These are phyloP conservation scores for Jaapia argillacea DNA, from an alignment of 768 basidiomycete species.

Conservation along the genomic window DNA sequence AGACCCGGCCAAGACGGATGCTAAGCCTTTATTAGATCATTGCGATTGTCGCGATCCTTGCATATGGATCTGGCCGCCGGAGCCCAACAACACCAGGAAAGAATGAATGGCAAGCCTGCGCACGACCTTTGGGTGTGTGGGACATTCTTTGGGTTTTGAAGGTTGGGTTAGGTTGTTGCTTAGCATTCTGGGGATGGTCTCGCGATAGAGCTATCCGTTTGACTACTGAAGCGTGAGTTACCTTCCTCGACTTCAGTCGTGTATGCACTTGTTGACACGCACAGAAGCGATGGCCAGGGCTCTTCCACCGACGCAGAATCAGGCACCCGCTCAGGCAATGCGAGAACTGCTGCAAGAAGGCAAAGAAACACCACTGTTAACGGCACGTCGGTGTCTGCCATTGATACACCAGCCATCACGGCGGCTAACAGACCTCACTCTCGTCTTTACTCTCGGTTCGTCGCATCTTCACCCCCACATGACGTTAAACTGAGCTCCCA, in stretches of 20 bases:
- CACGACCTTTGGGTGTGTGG: constrained; percentile 58
- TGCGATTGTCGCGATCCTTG: constrained; percentile 39
- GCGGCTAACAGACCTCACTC: neutral
- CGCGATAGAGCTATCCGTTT: constrained; percentile 14
- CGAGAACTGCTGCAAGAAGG: too few species aligned
- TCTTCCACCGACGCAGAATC: neutral
- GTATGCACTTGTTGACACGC: constrained; percentile 7
- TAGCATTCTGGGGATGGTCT: constrained; percentile 50
- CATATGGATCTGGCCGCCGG: constrained; percentile 32
- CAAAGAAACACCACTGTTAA: too few species aligned
- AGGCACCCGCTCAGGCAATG: neutral
- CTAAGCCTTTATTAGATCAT: constrained; percentile 31
- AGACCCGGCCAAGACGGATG: too few species aligned
- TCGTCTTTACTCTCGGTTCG: constrained; percentile 7
- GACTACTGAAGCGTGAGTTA: constrained; percentile 9
- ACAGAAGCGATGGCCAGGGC: constrained; percentile 4
- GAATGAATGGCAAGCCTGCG: constrained; percentile 56
- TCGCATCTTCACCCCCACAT: neutral
- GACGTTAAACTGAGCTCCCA: neutral
- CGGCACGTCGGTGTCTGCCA: too few species aligned
- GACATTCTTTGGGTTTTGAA: constrained; percentile 54
- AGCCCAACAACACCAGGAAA: constrained; percentile 30
- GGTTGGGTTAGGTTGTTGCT: constrained; percentile 33
- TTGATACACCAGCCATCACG: too few species aligned
- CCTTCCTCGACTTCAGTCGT: neutral